These are phyloP conservation scores for Alternaria longipes DNA, from an alignment of 2,329 filamentous ascomycete genomes.

Conservation along the genomic window DNA sequence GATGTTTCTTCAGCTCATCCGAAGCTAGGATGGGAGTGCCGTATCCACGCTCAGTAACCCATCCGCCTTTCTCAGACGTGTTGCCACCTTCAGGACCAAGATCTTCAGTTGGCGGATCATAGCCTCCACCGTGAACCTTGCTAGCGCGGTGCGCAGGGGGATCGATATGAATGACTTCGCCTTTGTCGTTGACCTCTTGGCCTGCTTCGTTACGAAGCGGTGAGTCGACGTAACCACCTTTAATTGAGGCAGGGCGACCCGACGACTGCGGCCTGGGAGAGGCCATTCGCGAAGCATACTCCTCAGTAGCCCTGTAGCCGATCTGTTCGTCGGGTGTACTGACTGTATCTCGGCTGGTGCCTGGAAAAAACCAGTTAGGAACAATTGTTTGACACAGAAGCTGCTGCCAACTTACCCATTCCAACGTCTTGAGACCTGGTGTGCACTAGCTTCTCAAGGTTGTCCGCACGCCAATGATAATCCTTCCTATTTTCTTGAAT, in stretches of 20 bases:
- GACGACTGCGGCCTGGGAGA: conserved; percentile 70
- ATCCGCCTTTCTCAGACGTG: conserved; percentile 58
- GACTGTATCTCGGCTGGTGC: conserved; percentile 67
- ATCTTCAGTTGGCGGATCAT: conserved; percentile 63
- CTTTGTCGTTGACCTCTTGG: conserved; percentile 60
- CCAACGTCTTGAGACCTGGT: conserved; percentile 64
- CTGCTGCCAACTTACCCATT: conserved; percentile 57
- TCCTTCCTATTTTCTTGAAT: conserved; percentile 70
- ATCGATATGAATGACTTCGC: conserved; percentile 79
- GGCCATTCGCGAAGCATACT: conserved; percentile 79
- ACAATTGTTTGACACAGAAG: conserved; percentile 49
- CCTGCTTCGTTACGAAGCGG: conserved; percentile 60
- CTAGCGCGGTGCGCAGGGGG: conserved; percentile 63
- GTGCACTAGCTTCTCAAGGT: conserved; percentile 88
- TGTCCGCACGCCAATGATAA: conserved; percentile 87
- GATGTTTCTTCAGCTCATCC: conserved; percentile 83
- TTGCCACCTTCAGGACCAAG: conserved; percentile 58
- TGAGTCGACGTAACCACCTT: conserved; percentile 59
- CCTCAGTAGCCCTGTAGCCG: conserved; percentile 85
- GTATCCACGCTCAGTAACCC: conserved; percentile 69
- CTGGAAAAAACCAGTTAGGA: conserved; percentile 64
- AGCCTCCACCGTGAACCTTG: conserved; percentile 59
- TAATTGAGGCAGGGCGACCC: conserved; percentile 56
- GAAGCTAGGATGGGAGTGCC: conserved; percentile 84
- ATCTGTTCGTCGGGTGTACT: conserved; percentile 91